Evolutionary conservation across 2,329 filamentous ascomycete species (phyloP), one percentile per base, ranked within the genome.

Genomic region (Penicillium digitatum): DNA sequence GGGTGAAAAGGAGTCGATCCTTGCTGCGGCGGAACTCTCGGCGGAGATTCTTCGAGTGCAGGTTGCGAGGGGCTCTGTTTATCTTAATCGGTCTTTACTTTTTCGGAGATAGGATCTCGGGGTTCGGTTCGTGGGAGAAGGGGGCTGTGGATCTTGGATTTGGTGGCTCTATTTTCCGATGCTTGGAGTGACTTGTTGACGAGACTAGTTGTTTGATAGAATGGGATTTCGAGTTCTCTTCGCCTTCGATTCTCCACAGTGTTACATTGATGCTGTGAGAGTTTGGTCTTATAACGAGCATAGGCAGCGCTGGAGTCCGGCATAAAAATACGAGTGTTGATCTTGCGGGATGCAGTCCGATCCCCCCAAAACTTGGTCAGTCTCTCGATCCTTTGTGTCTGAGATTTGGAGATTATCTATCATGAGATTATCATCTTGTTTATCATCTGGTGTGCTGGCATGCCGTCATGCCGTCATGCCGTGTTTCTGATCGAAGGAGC

Each of bases 1-100:
- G 22, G 10, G 12, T 14, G 44, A 49, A 22, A 5, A 18, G 6
- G 51, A 49, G 29, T 54, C 51, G 0, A 49, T 48, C 31, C 31
- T 54, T 27, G 51, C 44, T 14, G 44, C 51, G 18, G 51, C 51
- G 1, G 51, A 54, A 10, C 5, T 49, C 3, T 54, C 37, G n/a
- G 51, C 45, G 6, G 51, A 54, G 11, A 18, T 29, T 49, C 24
- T 54, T 32, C 18, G 22, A 24, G 34, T 7, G 0, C 43, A 48
- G 27, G 29, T 54, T 29, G 37, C 45, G 12, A 8, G 9, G 10
- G 51, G 51, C 6, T 42, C 24, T 12, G 14, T 54, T 18, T 10
- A 16, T 20, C 48, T 54, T 6, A 49, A 48, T 43, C 44, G 51
- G 7, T 9, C 29, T 42, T 18, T 48, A 18, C 35, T 54, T 14